A percentile compares a stretch with the other conserved stretches of the same genome.
phyloP scores from a whole-genome alignment of 768 basidiomycete species.

The Lactarius psammicola region DNA sequence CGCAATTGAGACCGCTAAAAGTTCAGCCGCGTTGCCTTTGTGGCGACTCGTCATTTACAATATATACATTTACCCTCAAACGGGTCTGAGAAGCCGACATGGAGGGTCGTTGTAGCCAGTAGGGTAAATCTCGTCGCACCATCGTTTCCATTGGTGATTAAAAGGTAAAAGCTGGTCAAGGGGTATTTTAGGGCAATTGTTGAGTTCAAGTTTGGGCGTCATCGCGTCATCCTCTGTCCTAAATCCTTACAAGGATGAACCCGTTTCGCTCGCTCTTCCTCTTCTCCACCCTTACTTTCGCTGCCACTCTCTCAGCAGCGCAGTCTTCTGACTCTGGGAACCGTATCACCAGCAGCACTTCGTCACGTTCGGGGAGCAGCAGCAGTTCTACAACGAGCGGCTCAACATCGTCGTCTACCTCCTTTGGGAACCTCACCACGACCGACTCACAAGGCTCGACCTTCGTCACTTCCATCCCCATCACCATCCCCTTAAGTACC shows the following conservation, averaged over 20 bases:
- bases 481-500: slow-evolving; percentile 17
- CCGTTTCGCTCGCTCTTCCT: background rate
- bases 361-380: background rate
- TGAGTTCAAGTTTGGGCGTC: background rate
- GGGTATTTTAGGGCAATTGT: background rate
- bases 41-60: no score
- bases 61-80: background rate
- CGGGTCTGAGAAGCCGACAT: background rate
- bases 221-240: background rate
- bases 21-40: background rate
- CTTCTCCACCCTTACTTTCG: background rate
- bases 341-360: background rate
- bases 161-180: background rate
- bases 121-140: no score
- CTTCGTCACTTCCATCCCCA: slow-evolving; percentile 23
- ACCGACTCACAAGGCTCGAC: slow-evolving; percentile 26
- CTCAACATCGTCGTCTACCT: background rate
- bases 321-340: background rate
- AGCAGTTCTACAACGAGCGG: slow-evolving; percentile 1
- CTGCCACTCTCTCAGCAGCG: background rate
- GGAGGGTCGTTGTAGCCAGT: background rate
- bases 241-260: background rate
- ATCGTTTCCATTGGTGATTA: background rate
- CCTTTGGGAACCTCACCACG: slow-evolving; percentile 22
- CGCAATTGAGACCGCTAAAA: background rate